Evolutionary conservation across 2,329 filamentous ascomycete species (phyloP), one percentile per base, ranked within the genome.

Genomic region (Zymoseptoria brevis): DNA sequence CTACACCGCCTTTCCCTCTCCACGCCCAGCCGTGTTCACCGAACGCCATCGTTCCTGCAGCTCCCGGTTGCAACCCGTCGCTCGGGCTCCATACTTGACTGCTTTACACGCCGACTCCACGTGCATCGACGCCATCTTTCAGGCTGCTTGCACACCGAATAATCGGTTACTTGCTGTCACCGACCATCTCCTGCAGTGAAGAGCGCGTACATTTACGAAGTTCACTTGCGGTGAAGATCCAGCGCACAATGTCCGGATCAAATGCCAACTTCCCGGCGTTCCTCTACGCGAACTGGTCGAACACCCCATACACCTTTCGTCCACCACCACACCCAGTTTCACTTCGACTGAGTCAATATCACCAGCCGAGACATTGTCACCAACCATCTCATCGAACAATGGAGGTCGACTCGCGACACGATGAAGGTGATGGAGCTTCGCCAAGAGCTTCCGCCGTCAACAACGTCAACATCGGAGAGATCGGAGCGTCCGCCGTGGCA

Each of bases 121-220:
- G 62, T 59, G 54, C 11, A 55, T 19, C 19, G 3, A 26, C 49
- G 19, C 41, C 51, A 52, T 30, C 48, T 21, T 49, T n/a, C 19
- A 58, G 60, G 64, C 59, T 64, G 60, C 58, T 59, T 63, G 62
- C 64, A 64, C 64, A 64, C 60, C 62, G 64, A 62, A 59, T 50
- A 54, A 30, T 48, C 58, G 64, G 59, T 48, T 55, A 49, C 21
- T 41, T 45, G 57, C 62, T 19, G 53, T 54, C 53, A 54, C 26
- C 41, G 24, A 30, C 50, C 30, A 50, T 29, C 30, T 51, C 41
- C 24, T 26, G 30, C 35, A 22, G 24, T 19, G 8, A 45, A 45
- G 35, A 45, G 35, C 35, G 35, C 35, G 35, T 45, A 45, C 13
- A n/a, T 5, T 45, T 16, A 16, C 35, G 35, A n/a, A n/a, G 19